Evolutionary conservation across 805 yeast genomes (phyloP), one percentile per base, ranked within the genome.

Genomic region (Candida krabiensis): DNA sequence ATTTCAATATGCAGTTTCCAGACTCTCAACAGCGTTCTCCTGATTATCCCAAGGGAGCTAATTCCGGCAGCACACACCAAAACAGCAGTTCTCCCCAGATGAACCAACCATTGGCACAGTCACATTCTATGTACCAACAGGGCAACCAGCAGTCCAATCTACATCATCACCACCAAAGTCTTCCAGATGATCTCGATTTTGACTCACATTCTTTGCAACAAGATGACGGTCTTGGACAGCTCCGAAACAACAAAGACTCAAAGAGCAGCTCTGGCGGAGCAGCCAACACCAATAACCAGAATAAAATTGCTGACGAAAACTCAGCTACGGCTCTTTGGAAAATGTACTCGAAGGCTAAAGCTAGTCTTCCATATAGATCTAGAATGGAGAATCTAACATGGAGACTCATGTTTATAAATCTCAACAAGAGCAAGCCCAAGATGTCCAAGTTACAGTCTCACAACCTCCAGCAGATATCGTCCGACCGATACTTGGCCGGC

Each of bases 331-430:
- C 79, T 4, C 61, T 87, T 16, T 89, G 96, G 96, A 79, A 79
- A 54, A 75, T 89, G 82, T 89, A 89, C 61, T 70, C 83, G 35
- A 76, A 75, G 47, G 95, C 95, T 12, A 79, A 77, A 47, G 80
- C 86, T 9, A 71, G 82, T 9, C 63, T 89, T 28, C 95, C 96
- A 1, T 80, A 86, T 58, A 74, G 76, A 38, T 73, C 78, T 19
- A 67, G 96, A 35, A 83, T 89, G 80, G 87, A 85, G 54, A 89
- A 89, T 56, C 61, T 88, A 38, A 80, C 95, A 8, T 88, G 96
- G 96, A 67, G 96, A 42, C 73, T 88, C 78, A 83, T 88, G 90
- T 77, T 72, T 30, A 66, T 83, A 48, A 71, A 64, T 41, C 37
- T 56, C 25, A 46, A 44, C 37, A 50, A 33, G 42, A 47, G 17